These are phyloP conservation scores for Gigaspora rosea DNA, from an alignment of 192 early-diverging fungal genomes.

Conservation along the genomic window DNA sequence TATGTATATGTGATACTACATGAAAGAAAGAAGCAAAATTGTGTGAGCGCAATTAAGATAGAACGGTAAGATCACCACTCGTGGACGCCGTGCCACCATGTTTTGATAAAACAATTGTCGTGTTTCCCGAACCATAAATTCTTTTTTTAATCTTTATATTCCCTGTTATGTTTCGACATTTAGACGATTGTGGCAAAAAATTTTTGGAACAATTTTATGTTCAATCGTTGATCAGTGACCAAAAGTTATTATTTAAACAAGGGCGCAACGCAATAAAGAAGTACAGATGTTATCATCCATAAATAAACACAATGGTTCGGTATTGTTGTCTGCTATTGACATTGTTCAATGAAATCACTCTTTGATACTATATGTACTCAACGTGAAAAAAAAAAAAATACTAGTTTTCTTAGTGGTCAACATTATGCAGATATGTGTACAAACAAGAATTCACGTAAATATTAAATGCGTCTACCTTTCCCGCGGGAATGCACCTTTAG, in stretches of 20 bases:
- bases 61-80: background rate
- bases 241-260: background rate
- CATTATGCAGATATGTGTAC: slow-evolving; percentile 22
- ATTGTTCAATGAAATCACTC: slow-evolving; percentile 20
- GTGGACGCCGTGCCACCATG: background rate
- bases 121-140: background rate
- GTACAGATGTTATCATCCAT: background rate
- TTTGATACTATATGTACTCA: background rate
- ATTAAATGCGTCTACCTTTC: background rate
- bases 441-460: background rate
- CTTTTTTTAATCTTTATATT: background rate
- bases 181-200: background rate
- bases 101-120: background rate
- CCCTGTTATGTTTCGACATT: background rate
- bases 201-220: too few relatives aligned
- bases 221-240: too few relatives aligned
- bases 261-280: background rate
- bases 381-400: background rate
- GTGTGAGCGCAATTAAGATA: background rate
- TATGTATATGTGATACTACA: background rate
- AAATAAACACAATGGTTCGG: background rate
- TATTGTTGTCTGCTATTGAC: slow-evolving; percentile 7
- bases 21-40: background rate
- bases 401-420: slow-evolving; percentile 11
- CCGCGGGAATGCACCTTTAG: background rate